phyloP scores from a whole-genome alignment of 2,329 filamentous ascomycete genomes.

The Pseudocercospora cruenta region DNA sequence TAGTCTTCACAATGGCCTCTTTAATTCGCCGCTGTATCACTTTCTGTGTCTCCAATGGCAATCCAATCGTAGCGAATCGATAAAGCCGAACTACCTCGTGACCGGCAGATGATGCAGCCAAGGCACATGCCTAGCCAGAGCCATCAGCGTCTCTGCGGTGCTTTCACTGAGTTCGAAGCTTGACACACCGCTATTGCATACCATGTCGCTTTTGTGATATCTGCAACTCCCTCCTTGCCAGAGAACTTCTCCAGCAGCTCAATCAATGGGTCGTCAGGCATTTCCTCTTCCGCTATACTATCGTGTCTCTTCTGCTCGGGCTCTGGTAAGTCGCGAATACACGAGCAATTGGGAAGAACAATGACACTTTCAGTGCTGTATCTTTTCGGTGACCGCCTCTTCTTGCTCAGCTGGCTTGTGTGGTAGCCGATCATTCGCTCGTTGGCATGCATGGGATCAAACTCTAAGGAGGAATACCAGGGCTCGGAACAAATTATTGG shows the following conservation, averaged over 20 bases:
- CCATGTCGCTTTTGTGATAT: constrained; percentile 4
- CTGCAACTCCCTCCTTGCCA: constrained; percentile 8
- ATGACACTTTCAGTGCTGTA: background rate
- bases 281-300: background rate
- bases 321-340: background rate
- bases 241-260: constrained; percentile 8
- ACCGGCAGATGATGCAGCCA: constrained; percentile 20
- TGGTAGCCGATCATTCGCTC: background rate
- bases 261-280: background rate
- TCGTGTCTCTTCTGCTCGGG: background rate
- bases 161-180: background rate
- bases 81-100: constrained; percentile 21
- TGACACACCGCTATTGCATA: constrained; percentile 9
- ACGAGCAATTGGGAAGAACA: background rate
- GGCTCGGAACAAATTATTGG: background rate
- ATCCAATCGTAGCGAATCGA: constrained; percentile 16
- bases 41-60: constrained; percentile 15
- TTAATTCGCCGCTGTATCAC: constrained; percentile 22
- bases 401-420: background rate
- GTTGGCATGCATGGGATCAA: background rate
- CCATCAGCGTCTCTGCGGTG: background rate
- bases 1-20: constrained; percentile 22
- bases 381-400: background rate
- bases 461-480: background rate
- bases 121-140: constrained; percentile 6